Evolutionary conservation across 805 yeast species (phyloP).

Genomic region (Lipomyces yamanashiensis): DNA sequence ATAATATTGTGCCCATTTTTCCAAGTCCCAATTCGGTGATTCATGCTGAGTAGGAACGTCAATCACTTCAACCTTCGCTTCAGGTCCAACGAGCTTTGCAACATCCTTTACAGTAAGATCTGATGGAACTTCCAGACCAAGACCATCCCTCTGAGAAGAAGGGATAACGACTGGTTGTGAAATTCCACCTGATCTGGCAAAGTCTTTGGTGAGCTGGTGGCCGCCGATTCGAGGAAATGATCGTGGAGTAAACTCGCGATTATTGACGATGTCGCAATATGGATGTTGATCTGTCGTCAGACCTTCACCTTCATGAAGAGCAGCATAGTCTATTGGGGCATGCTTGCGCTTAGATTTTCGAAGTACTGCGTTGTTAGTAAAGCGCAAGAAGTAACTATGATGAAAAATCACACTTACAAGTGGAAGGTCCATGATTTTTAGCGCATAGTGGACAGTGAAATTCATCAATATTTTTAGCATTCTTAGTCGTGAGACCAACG

Average conservation of each 20-base stretch:
- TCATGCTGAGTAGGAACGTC: conserved; percentile 80
- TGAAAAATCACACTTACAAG: conserved; percentile 22
- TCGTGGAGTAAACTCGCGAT: conserved; percentile 41
- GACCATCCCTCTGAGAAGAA: conserved; percentile 40
- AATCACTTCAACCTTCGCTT: conserved; percentile 76
- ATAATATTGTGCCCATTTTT: conserved; percentile 77
- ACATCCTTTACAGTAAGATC: conserved; percentile 61
- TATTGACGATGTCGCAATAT: conserved; percentile 43
- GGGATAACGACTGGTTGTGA: conserved; percentile 56
- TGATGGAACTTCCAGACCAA: conserved; percentile 62
- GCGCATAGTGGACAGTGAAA: conserved; percentile 64
- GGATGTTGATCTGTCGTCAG: conserved; percentile 64
- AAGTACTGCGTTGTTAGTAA: conserved; percentile 39
- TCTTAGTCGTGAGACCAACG: conserved; percentile 47
- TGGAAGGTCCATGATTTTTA: conserved; percentile 54
- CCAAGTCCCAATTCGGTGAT: conserved; percentile 65
- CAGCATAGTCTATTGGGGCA: conserved; percentile 72
- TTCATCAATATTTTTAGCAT: conserved; percentile 49
- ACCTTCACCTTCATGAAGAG: conserved; percentile 72
- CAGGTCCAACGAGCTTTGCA: conserved; percentile 64
- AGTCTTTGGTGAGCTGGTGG: conserved; percentile 46
- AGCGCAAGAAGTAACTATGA: neutral
- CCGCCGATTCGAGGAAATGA: conserved; percentile 45
- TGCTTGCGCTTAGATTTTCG: conserved; percentile 61
- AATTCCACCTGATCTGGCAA: conserved; percentile 47